phyloP scores from a whole-genome alignment of 129 eudicot species.

The Rutidosis leptorrhynchoides region DNA sequence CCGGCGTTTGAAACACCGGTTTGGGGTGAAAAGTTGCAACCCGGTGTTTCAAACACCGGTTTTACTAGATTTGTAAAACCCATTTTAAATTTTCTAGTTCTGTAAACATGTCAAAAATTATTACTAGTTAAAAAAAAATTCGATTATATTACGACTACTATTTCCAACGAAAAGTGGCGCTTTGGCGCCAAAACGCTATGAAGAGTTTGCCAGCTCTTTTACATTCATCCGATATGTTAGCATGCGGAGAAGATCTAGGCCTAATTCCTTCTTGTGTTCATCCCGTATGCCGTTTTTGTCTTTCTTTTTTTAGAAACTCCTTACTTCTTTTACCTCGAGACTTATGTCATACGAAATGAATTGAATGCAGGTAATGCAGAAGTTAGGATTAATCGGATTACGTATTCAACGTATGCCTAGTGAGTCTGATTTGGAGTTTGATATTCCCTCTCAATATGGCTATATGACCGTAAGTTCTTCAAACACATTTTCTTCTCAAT shows the following conservation, averaged over 20 bases:
- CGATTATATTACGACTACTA: slow-evolving; percentile 95
- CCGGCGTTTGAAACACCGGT: no score
- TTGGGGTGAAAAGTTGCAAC: no score
- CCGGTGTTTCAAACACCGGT: no score
- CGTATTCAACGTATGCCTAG: slow-evolving; percentile 98
- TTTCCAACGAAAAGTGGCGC: slow-evolving; percentile 85
- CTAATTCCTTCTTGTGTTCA: slow-evolving; percentile 98
- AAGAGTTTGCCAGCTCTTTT: slow-evolving; percentile 91
- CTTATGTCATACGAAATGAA: slow-evolving; percentile 7
- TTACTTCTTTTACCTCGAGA: neutral
- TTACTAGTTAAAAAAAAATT: no score
- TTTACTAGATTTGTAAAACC: no score
- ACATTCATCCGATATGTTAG: slow-evolving; percentile 96
- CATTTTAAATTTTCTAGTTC: no score
- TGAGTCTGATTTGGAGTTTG: slow-evolving; percentile 80
- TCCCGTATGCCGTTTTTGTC: slow-evolving; percentile 60
- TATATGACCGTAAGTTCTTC: slow-evolving; percentile 83
- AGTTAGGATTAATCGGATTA: slow-evolving; percentile 84
- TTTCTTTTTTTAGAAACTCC: neutral
- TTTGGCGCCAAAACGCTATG: slow-evolving; percentile 96
- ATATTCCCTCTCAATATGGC: slow-evolving; percentile 84
- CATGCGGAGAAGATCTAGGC: slow-evolving; percentile 99
- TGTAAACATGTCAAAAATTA: no score
- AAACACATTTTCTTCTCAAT: neutral
- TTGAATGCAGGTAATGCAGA: slow-evolving; percentile 85